Base-by-base conservation (phyloP, 495 filamentous ascomycete species). In the Talaromyces trachyspermus region DNA sequence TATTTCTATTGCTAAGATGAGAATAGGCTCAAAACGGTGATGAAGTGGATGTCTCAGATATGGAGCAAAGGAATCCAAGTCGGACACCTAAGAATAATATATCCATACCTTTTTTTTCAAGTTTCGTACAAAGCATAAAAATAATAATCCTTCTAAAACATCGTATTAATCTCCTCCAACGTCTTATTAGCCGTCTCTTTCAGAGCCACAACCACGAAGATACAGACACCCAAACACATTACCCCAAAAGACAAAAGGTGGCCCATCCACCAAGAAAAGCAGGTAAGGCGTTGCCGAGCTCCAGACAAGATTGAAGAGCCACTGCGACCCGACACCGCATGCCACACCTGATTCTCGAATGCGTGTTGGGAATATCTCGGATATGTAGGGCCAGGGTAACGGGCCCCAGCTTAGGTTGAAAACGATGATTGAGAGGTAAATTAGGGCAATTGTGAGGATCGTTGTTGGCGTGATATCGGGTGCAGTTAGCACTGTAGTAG, bases 111-210 rank as follows among this genome's bases (percentile, higher is more conserved):
- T n/a, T n/a, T n/a, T n/a, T n/a, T n/a, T n/a, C n/a, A n/a, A n/a
- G n/a, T n/a, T n/a, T n/a, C n/a, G n/a, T n/a, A n/a, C n/a, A n/a
- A n/a, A n/a, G 27, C 12, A 30, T 30, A 30, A 30, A 30, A 30
- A 30, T 30, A 30, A 12, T 7, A 29, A 23, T 15, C 19, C 20
- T 56, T 44, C 35, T 65, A 74, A 46, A 88, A 89, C 61, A 88
- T 55, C 14, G 70, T 30, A 53, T 74, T 66, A 30, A 89, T 76
- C 64, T 88, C 84, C 66, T 89, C 85, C n/a, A 88, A 72, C 2
- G 76, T 80, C 70, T 85, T 84, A 19, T 80, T 75, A 18, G 73
- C 77, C 2, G 85, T 88, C 68, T 89, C 76, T 38, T 74, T 73
- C 5, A 78, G 52, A 50, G 65, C 72, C 52, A 68, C 52, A 29